A percentile compares a stretch with the other conserved stretches of the same genome.
Evolutionary conservation across 2,329 filamentous ascomycete genomes (phyloP).

Genomic region (Chaetomium strumarium): DNA sequence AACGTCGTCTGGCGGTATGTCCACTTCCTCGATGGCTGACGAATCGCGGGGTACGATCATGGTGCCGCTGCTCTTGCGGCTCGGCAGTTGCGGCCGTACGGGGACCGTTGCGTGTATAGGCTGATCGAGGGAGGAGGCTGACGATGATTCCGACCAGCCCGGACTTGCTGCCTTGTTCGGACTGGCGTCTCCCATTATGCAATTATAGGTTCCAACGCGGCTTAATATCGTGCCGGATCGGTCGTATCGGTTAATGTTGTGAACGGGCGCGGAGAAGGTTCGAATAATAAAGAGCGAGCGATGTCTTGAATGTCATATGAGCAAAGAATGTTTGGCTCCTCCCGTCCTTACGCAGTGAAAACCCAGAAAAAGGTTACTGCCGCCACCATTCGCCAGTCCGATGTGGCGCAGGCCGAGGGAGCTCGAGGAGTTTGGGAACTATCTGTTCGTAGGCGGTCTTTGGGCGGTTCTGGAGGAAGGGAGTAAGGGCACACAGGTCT

Average conservation of each 20-base stretch:
- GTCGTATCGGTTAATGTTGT: conserved; percentile 2
- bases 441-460: conserved; percentile 5
- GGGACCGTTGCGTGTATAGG: conserved; percentile 47
- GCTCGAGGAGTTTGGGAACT: background rate
- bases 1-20: conserved; percentile 77
- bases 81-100: conserved; percentile 61
- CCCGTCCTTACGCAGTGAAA: conserved; percentile 11
- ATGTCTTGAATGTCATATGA: conserved; percentile 9
- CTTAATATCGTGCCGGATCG: background rate
- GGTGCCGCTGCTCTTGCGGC: conserved; percentile 73
- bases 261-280: conserved; percentile 1
- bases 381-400: conserved; percentile 16
- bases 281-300: conserved; percentile 6
- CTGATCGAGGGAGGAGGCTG: conserved; percentile 29
- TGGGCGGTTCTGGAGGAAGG: conserved; percentile 6
- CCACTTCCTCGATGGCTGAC: conserved; percentile 63
- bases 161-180: conserved; percentile 21
- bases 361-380: conserved; percentile 5
- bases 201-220: conserved; percentile 1
- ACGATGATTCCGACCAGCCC: conserved; percentile 31
- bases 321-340: conserved; percentile 7
- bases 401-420: conserved; percentile 11
- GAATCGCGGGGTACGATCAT: conserved; percentile 75
- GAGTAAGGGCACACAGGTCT: conserved; percentile 9
- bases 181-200: conserved; percentile 21